Conservation (phyloP, 75 land plant species). For the Selaginella tamariscina region DNA sequence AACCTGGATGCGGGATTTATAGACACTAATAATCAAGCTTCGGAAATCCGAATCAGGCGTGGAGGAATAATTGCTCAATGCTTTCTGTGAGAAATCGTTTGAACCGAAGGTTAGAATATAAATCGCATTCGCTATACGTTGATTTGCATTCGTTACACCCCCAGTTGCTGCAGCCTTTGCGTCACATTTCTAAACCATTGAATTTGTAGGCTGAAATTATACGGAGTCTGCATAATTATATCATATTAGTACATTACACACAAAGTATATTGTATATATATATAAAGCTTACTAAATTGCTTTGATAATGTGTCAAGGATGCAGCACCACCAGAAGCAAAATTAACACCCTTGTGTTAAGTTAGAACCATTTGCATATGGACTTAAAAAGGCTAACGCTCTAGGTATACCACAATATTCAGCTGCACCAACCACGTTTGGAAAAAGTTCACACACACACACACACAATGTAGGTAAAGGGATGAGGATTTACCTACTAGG, state of each 20-base stretch:
- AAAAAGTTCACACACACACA: too few species aligned
- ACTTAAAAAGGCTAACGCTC: neutral
- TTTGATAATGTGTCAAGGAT: neutral
- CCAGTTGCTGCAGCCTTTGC: neutral
- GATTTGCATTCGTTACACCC: neutral
- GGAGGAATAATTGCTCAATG: neutral
- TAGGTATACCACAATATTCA: neutral
- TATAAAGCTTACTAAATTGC: neutral
- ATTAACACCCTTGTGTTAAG: neutral
- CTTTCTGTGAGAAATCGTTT: neutral
- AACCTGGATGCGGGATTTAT: too few species aligned
- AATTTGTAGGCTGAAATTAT: neutral
- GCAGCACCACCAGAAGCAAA: neutral
- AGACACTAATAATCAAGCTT: neutral
- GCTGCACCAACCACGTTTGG: neutral
- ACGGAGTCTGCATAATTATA: too few species aligned
- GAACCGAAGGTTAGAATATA: neutral
- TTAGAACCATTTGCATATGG: neutral
- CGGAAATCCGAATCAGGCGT: neutral
- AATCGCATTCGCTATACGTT: neutral
- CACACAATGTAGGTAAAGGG: too few species aligned
- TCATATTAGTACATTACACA: too few species aligned
- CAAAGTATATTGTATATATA: too few species aligned
- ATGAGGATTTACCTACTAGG: neutral
- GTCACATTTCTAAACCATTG: neutral